Conservation (phyloP, 768 basidiomycete genomes). For the Flagelloscypha sp. region DNA sequence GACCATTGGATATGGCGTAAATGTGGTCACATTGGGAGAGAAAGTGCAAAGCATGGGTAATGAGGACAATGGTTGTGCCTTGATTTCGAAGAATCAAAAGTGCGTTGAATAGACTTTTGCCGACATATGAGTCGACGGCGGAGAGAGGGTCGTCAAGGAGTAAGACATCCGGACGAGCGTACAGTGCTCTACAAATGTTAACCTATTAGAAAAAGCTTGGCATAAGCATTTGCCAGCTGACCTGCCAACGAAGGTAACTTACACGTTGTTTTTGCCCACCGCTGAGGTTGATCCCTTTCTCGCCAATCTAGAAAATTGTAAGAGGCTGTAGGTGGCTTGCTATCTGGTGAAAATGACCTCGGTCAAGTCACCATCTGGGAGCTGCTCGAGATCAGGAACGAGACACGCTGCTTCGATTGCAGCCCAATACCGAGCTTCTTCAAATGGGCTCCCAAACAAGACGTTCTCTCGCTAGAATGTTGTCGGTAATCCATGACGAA, state of each 20-base stretch:
- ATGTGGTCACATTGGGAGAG: conserved; percentile 43
- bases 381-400: conserved; percentile 53
- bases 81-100: conserved; percentile 38
- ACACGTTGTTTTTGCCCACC: conserved; percentile 63
- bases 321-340: too few species aligned
- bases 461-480: conserved; percentile 52
- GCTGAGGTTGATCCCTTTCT: conserved; percentile 59
- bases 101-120: conserved; percentile 63
- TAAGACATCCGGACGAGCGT: conserved; percentile 53
- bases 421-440: conserved; percentile 59
- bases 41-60: conserved; percentile 51
- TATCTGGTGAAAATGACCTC: conserved; percentile 41
- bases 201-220: conserved; percentile 27
- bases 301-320: conserved; percentile 42
- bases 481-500: not conserved
- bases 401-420: conserved; percentile 52
- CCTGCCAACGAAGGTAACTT: conserved; percentile 10
- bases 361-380: conserved; percentile 65
- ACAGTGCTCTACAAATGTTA: conserved; percentile 64
- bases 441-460: conserved; percentile 55
- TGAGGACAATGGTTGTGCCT: conserved; percentile 46
- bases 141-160: conserved; percentile 61
- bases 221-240: not conserved
- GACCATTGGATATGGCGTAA: conserved; percentile 36
- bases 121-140: conserved; percentile 72